These are phyloP conservation scores for Musa itinerans DNA, from an alignment of 176 grass and related monocot genomes.

Conservation along the genomic window DNA sequence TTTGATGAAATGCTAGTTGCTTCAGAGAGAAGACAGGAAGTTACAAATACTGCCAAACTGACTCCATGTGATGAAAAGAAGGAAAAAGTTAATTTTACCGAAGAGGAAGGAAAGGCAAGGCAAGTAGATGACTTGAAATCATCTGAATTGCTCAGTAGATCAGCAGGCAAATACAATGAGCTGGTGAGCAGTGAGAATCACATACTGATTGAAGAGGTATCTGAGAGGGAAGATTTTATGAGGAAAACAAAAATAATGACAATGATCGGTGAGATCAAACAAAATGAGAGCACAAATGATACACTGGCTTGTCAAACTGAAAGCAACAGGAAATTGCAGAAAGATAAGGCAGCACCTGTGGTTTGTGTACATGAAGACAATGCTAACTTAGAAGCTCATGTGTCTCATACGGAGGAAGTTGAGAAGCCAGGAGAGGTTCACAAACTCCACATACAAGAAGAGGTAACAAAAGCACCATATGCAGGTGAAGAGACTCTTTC, in stretches of 20 bases:
- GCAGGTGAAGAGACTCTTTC: constrained; percentile 14
- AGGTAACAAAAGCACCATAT: constrained; percentile 21
- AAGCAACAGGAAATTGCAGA: constrained; percentile 17
- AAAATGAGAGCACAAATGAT: constrained; percentile 31
- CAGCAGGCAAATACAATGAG: constrained; percentile 36
- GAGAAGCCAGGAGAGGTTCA: constrained; percentile 16
- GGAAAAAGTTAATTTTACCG: constrained; percentile 17
- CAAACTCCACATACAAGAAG: constrained; percentile 24
- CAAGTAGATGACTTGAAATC: constrained; percentile 14
- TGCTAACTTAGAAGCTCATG: constrained; percentile 22
- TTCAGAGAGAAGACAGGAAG: constrained; percentile 23
- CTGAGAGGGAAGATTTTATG: constrained; percentile 13
- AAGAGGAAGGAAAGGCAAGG: constrained; percentile 28
- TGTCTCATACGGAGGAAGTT: constrained; percentile 22
- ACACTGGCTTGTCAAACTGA: constrained; percentile 22
- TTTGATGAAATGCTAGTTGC: neutral
- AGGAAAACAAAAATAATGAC: constrained; percentile 19
- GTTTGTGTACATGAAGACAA: constrained; percentile 25
- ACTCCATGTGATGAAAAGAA: constrained; percentile 21
- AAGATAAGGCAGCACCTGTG: constrained; percentile 13
- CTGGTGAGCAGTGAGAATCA: constrained; percentile 31
- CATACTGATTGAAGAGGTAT: constrained; percentile 13
- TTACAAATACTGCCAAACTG: constrained; percentile 8
- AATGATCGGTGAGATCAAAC: constrained; percentile 14
- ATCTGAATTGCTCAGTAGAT: constrained; percentile 26